phyloP scores from a whole-genome alignment of 108 stramenopile genomes.

The Skeletonema menzelii region DNA sequence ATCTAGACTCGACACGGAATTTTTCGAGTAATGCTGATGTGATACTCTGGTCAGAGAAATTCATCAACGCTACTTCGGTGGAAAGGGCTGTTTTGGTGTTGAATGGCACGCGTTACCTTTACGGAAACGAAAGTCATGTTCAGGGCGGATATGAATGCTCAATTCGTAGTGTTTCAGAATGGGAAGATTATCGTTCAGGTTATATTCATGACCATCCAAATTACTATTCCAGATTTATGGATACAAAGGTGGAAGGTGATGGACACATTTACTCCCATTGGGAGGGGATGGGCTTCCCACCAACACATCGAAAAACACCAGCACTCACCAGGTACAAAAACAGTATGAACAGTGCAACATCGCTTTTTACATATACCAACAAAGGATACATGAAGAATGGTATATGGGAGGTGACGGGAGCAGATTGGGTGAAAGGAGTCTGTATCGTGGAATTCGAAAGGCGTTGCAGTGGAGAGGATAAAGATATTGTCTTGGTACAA shows the following conservation, averaged over 20 bases:
- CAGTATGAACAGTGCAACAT: slow-evolving; percentile 3
- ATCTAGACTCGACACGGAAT: slow-evolving; percentile 46
- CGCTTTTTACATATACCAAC: slow-evolving; percentile 72
- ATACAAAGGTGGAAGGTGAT: slow-evolving; percentile 61
- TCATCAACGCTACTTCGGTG: slow-evolving; percentile 46
- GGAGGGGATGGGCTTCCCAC: slow-evolving; percentile 68
- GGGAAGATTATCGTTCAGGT: slow-evolving; percentile 60
- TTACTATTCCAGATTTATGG: slow-evolving; percentile 76
- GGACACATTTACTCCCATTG: slow-evolving; percentile 63
- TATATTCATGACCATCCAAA: slow-evolving; percentile 75
- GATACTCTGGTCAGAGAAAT: slow-evolving; percentile 44
- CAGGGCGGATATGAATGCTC: slow-evolving; percentile 89
- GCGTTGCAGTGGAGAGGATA: slow-evolving; percentile 51
- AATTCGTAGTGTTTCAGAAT: slow-evolving; percentile 72
- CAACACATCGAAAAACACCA: slow-evolving; percentile 56
- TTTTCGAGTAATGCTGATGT: slow-evolving; percentile 71
- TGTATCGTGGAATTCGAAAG: slow-evolving; percentile 80
- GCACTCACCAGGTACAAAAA: slow-evolving; percentile 23
- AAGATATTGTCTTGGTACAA: slow-evolving; percentile 48
- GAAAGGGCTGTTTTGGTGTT: slow-evolving; percentile 10
- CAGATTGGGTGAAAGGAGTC: slow-evolving; percentile 67
- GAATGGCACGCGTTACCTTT: slow-evolving; percentile 45
- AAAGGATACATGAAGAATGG: slow-evolving; percentile 68
- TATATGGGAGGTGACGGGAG: slow-evolving; percentile 65
- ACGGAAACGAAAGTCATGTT: background rate